Evolutionary conservation across 2,329 filamentous ascomycete genomes (phyloP), one percentile per base, ranked within the genome.

Genomic region (Aspergillus aculeatinus): DNA sequence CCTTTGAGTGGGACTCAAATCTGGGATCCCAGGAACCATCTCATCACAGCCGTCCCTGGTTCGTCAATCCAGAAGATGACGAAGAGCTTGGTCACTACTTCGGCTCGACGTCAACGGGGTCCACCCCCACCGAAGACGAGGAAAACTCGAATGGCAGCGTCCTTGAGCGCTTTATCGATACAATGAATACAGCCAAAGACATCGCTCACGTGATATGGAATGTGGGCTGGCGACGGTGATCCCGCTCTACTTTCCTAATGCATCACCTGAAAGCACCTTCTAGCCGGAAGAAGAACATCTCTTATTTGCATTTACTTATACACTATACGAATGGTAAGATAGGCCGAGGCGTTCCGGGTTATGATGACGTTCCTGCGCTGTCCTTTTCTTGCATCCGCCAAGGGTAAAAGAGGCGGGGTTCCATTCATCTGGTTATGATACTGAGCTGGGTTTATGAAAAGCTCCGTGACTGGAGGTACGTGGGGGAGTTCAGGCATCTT

Each of bases 71-170:
- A 3, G 64, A 71, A 62, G 74, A 85, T 11, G 83, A 86, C 31
- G 81, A 87, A 50, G 84, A 86, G 48, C 80, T 84, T 54, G 76
- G 83, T 48, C 79, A 76, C 19, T 87, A 88, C 55, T 88, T 96
- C 81, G 87, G 89, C 63, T 84, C 92, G 66, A 96, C 91, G 21
- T 82, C 87, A 54, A 95, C 91, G 44, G 92, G 92, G 67, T 89
- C 96, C 69, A 93, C 96, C 89, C 91, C 92, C 7, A 89, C 88
- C 67, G 90, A 92, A 67, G 89, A 92, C 67, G 87, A 87, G 61
- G 90, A 92, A 65, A 76, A 78, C 7, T 76, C 82, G 62, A 85
- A 80, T 69, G 81, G 83, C 55, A 89, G 89, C 51, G 82, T 96
- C 58, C 85, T 96, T 70, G 89, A 90, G 62, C 87, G 88, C 68